Evolutionary conservation across 495 filamentous ascomycete genomes (phyloP).

Genomic region (Apiosordaria backusii): DNA sequence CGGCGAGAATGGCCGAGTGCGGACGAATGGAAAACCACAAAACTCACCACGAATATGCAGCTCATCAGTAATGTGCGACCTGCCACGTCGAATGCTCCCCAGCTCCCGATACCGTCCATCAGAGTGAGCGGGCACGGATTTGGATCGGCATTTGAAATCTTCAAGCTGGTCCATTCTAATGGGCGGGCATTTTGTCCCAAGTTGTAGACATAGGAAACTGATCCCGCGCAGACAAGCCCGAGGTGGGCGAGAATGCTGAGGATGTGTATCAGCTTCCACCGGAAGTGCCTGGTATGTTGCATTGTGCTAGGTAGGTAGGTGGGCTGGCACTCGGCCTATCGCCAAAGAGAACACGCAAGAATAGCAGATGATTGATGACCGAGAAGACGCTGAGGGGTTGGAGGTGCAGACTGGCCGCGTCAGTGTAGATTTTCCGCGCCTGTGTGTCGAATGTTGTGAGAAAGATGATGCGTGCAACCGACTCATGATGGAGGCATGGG

Average conservation of each 20-base stretch:
- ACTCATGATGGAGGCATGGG: background rate
- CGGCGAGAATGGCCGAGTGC: background rate
- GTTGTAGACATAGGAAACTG: conserved; percentile 25
- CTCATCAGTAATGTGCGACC: conserved; percentile 18
- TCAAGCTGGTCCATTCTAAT: conserved; percentile 3
- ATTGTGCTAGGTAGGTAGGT: conserved; percentile 13
- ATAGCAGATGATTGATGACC: background rate
- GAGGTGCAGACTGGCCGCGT: background rate
- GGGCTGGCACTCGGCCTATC: background rate
- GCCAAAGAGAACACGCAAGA: background rate
- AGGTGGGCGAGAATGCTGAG: conserved; percentile 28
- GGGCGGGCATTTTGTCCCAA: conserved; percentile 4
- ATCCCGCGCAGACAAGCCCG: conserved; percentile 20
- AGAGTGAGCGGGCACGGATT: conserved; percentile 8
- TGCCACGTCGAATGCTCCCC: conserved; percentile 9
- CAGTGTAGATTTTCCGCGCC: too few relatives aligned
- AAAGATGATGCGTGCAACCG: background rate
- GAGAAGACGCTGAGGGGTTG: background rate
- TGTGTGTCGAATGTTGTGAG: background rate
- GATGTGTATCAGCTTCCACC: conserved; percentile 31
- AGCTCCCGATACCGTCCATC: background rate
- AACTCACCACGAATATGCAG: conserved; percentile 24
- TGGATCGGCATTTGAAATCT: background rate
- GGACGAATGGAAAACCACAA: background rate
- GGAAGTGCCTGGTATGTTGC: conserved; percentile 29